A percentile compares a stretch with the other conserved stretches of the same genome.
Conservation (phyloP, 345 rosid genomes). For the Salix udensis region DNA sequence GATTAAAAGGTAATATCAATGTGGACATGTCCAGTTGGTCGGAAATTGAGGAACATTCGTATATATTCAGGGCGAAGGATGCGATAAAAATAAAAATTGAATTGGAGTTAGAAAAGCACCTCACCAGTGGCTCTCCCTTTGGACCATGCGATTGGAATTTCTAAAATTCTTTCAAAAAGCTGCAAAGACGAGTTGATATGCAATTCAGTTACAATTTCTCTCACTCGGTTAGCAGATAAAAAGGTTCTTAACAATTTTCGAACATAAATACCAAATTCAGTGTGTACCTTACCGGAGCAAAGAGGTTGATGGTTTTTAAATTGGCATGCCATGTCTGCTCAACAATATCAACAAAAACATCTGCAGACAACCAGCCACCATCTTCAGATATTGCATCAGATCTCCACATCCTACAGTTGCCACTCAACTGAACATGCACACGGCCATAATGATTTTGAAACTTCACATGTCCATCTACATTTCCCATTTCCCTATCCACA, state of each 20-base stretch:
- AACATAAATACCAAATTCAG: conserved; percentile 10
- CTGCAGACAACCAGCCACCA: conserved; percentile 89
- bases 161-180: conserved; percentile 91
- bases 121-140: conserved; percentile 99
- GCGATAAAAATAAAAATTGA: background rate
- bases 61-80: background rate
- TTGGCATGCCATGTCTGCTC: conserved; percentile 95
- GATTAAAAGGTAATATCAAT: background rate
- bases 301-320: conserved; percentile 70
- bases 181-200: conserved; percentile 30
- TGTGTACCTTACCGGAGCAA: conserved; percentile 77
- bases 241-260: background rate
- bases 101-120: conserved; percentile 77
- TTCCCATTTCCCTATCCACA: conserved; percentile 72
- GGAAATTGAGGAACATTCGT: background rate
- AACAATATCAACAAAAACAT: conserved; percentile 79
- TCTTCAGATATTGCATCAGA: conserved; percentile 66
- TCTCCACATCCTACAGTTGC: conserved; percentile 89
- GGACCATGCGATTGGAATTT: conserved; percentile 80
- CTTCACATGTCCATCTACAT: conserved; percentile 72
- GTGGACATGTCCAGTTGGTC: no score
- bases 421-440: conserved; percentile 73
- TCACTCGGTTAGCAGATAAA: background rate
- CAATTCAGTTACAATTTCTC: conserved; percentile 8
- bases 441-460: conserved; percentile 85